Evolutionary conservation across 495 filamentous ascomycete species (phyloP).

Genomic region (Lasiosphaeris hirsuta): DNA sequence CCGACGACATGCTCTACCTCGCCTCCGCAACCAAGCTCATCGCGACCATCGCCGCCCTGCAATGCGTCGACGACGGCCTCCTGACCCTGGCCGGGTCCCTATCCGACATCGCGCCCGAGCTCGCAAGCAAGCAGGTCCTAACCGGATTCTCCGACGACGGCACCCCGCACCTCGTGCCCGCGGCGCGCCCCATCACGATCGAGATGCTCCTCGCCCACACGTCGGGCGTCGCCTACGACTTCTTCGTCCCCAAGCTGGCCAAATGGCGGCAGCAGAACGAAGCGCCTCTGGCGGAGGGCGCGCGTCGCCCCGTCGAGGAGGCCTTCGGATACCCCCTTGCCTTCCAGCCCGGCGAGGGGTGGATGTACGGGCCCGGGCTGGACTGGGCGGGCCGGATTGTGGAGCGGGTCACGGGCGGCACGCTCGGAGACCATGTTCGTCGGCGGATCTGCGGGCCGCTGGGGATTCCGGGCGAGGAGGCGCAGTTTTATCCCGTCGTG

Average conservation of each 20-base stretch:
- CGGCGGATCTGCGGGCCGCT: conserved; percentile 25
- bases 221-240: conserved; percentile 24
- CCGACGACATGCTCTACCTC: conserved; percentile 35
- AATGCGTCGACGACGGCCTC: conserved; percentile 48
- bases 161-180: conserved; percentile 26
- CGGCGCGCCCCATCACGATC: conserved; percentile 24
- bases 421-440: conserved; percentile 19
- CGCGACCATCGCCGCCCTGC: conserved; percentile 43
- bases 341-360: conserved; percentile 27
- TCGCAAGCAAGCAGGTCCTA: conserved; percentile 38
- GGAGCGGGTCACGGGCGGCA: conserved; percentile 20
- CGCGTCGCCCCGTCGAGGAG: conserved; percentile 19
- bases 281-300: conserved; percentile 12
- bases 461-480: conserved; percentile 37
- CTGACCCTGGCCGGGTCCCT: conserved; percentile 43
- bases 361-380: conserved; percentile 28
- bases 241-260: conserved; percentile 14
- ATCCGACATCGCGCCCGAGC: conserved; percentile 37
- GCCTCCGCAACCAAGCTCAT: conserved; percentile 57
- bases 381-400: conserved; percentile 31
- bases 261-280: conserved; percentile 20
- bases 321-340: conserved; percentile 26
- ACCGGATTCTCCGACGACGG: conserved; percentile 35
- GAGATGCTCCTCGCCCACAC: conserved; percentile 26
- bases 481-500: conserved; percentile 26